Evolutionary conservation across 495 filamentous ascomycete genomes (phyloP), one percentile per base, ranked within the genome.

Genomic region (Neurospora sp.): DNA sequence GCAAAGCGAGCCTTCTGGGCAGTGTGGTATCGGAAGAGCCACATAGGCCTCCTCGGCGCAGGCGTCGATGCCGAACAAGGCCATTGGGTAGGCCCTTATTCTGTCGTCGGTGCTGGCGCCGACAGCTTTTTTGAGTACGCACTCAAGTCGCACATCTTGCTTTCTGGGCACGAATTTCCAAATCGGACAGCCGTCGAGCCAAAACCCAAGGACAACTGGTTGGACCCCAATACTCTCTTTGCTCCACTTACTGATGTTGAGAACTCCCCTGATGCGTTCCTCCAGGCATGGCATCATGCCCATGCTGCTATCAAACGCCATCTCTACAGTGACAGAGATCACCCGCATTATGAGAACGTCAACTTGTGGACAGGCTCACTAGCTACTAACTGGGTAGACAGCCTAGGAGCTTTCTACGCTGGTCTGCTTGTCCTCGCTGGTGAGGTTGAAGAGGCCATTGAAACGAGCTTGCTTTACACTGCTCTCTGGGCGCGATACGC

Each of bases 91-190:
- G 90, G 90, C 38, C 87, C 93, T 8, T 94, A 91, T 79, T 88
- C 95, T 28, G 96, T 96, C 19, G 95, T 99, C 77, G 96, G 96
- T 43, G 96, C 96, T 2, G 96, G 96, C 21, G 92, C 96, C 75
- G 96, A 98, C 81, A 97, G 94, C 83, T 99, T 98, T 83, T 98
- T 95, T 77, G 96, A 99, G 83, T 99, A 99, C 79, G 96, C 96
- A 2, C 87, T 97, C 79, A 99, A 99, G 79, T 92, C 94, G 3
- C 90, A 96, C 76, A 91, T 99, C 74, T 83, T 99, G 10, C 88
- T 98, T 21, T 97, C 95, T 3, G 90, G 92, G 6, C 84, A 86
- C 69, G 85, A 88, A 19, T 75, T 84, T n/a, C 87, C 86, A 2
- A 88, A 88, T 70, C 80, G 80, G 34, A 86, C 85, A 4, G 77